Percentiles rank a stretch among this genome's conserved stretches.
Evolutionary conservation across 306 rosid genomes (phyloP).

Genomic region (Glycine soja): DNA sequence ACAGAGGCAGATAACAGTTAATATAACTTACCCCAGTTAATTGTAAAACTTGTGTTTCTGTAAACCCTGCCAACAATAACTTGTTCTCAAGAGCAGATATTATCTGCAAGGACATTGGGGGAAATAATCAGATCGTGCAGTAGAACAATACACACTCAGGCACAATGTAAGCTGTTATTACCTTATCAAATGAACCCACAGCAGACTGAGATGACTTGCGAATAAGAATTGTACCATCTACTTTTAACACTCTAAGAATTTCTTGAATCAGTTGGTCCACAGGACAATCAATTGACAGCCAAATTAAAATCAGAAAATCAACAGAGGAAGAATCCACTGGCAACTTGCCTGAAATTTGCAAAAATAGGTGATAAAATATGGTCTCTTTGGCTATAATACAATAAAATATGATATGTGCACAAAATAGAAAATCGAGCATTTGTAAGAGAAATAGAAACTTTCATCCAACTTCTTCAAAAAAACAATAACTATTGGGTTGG

Average conservation of each 20-base stretch:
- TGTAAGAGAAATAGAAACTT: background rate
- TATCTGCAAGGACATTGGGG: conserved; percentile 52
- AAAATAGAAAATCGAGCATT: background rate
- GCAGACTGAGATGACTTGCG: conserved; percentile 58
- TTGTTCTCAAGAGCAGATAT: conserved; percentile 63
- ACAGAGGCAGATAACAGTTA: conserved; percentile 17
- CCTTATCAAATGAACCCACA: conserved; percentile 59
- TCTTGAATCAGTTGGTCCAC: conserved; percentile 68
- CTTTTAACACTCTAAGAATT: conserved; percentile 73
- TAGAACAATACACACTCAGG: conserved; percentile 4
- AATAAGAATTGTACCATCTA: conserved; percentile 67
- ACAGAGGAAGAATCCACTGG: conserved; percentile 73
- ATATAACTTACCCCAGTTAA: conserved; percentile 63
- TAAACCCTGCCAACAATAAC: conserved; percentile 80
- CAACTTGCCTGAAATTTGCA: conserved; percentile 63
- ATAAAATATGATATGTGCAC: background rate
- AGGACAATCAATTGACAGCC: conserved; percentile 66
- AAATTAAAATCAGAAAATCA: conserved; percentile 62
- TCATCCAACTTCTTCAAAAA: conserved; percentile 4
- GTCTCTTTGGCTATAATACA: conserved; percentile 22
- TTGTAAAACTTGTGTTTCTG: conserved; percentile 65
- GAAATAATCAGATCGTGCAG: conserved; percentile 46
- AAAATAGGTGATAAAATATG: conserved; percentile 21
- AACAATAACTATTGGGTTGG: background rate
- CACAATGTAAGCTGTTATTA: conserved; percentile 44